Conservation (phyloP, 352 stramenopile species). For the Pythium rhizo-oryzae region DNA sequence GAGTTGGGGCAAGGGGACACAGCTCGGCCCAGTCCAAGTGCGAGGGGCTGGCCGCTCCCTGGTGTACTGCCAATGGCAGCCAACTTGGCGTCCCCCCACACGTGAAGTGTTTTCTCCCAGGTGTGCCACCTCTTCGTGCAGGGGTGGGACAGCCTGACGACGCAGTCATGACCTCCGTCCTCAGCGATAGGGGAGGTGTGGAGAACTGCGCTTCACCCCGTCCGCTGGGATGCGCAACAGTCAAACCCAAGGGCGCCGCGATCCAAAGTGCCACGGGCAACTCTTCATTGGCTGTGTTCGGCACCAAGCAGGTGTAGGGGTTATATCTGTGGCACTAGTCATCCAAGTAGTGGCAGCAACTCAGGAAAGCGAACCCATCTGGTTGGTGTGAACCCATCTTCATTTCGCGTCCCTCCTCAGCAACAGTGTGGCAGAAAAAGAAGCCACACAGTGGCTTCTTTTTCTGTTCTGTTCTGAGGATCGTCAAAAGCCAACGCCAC, state of each 20-base stretch:
- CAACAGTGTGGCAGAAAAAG: too few species aligned
- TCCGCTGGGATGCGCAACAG: not conserved
- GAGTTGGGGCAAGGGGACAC: slow-evolving; percentile 10
- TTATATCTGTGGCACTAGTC: slow-evolving; percentile 10
- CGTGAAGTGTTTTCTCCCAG: slow-evolving; percentile 25
- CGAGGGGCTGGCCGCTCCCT: too few species aligned
- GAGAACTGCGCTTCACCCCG: not conserved
- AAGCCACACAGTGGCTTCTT: too few species aligned
- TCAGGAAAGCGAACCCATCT: slow-evolving; percentile 16
- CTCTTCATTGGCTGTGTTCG: slow-evolving; percentile 5
- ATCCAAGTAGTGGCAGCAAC: slow-evolving; percentile 5
- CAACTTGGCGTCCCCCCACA: slow-evolving; percentile 1
- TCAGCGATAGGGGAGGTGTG: not conserved
- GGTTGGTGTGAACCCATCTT: slow-evolving; percentile 22
- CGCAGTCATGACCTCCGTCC: slow-evolving; percentile 12
- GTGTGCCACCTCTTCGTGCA: slow-evolving; percentile 7
- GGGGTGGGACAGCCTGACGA: slow-evolving; percentile 16
- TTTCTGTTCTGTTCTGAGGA: slow-evolving; percentile 19
- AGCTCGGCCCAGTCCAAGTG: too few species aligned
- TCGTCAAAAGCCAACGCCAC: not conserved
- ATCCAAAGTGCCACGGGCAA: slow-evolving; percentile 8
- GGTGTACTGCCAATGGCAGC: too few species aligned
- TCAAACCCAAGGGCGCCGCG: too few species aligned
- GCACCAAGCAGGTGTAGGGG: slow-evolving; percentile 3
- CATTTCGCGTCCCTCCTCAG: not conserved